Conservation (phyloP, 495 filamentous ascomycete species). For the Aspergillus bertholletiae region DNA sequence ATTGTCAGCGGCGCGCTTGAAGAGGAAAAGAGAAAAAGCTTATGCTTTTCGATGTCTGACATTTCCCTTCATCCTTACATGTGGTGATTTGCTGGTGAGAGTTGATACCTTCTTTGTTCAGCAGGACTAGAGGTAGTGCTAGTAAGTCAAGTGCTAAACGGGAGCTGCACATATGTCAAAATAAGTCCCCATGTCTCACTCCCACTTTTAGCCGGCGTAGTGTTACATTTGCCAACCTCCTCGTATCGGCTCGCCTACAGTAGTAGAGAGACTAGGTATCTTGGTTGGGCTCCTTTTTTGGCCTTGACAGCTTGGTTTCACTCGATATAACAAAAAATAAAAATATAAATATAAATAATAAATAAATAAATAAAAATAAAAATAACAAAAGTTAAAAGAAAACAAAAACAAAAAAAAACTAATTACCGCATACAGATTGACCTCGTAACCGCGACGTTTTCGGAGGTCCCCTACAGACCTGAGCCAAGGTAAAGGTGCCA, state of each 20-base stretch:
- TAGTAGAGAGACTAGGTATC: too few species aligned
- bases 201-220: background rate
- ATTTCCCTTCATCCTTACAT: background rate
- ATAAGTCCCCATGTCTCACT: background rate
- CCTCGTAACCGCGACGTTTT: background rate
- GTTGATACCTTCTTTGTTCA: background rate
- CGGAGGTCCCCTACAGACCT: background rate
- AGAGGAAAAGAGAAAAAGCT: constrained; percentile 1
- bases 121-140: background rate
- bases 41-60: background rate
- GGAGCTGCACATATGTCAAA: background rate
- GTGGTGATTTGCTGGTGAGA: background rate
- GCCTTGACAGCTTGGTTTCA: background rate
- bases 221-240: background rate
- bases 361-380: too few species aligned
- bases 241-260: background rate
- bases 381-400: too few species aligned
- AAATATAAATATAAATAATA: background rate
- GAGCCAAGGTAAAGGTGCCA: background rate
- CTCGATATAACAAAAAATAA: background rate
- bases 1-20: background rate
- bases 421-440: too few species aligned
- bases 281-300: background rate
- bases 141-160: background rate
- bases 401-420: too few species aligned